Evolutionary conservation across 306 rosid species (phyloP), one percentile per base, ranked within the genome.

Genomic region (Potentilla sterilis): DNA sequence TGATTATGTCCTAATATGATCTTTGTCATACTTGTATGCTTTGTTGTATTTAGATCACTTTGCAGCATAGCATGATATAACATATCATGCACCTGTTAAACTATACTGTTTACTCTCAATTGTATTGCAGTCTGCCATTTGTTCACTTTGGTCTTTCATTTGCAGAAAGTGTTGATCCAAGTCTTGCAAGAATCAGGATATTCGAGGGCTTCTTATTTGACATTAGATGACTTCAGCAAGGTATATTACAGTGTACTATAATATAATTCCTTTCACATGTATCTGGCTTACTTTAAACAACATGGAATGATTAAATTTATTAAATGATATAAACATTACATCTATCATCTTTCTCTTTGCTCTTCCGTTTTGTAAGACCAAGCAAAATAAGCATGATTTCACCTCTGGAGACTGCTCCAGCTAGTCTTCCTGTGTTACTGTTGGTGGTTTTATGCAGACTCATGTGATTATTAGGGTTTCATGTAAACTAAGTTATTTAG

Each of bases 121-220:
- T 69, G 46, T 51, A 67, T 51, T 49, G n/a, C 55, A 18, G 14
- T 64, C 47, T 64, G 32, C n/a, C 14, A 28, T 24, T 57, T 42
- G 43, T 42, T 54, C 19, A 38, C 65, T 65, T 51, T 65, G 44
- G 58, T 79, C 44, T 87, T 75, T 71, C 63, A 62, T 76, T 76
- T 80, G 77, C 89, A 90, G 98, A 78, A 85, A 84, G 92, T 85
- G 35, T 83, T 95, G 80, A 78, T 76, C 74, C 88, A 82, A 75
- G 89, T 95, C 79, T 83, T 92, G 40, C 73, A 75, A 69, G 98
- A 95, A 84, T 90, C 93, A n/a, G 98, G 97, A 64, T 92, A 86
- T 89, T 64, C 88, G 37, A 85, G 84, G 82, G 92, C 82, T 54
- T 86, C 92, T 55, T 82, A 73, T 82, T 86, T 95, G 74, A 80